Evolutionary conservation across 2,329 filamentous ascomycete species (phyloP).

Genomic region (Ascochyta lentis): DNA sequence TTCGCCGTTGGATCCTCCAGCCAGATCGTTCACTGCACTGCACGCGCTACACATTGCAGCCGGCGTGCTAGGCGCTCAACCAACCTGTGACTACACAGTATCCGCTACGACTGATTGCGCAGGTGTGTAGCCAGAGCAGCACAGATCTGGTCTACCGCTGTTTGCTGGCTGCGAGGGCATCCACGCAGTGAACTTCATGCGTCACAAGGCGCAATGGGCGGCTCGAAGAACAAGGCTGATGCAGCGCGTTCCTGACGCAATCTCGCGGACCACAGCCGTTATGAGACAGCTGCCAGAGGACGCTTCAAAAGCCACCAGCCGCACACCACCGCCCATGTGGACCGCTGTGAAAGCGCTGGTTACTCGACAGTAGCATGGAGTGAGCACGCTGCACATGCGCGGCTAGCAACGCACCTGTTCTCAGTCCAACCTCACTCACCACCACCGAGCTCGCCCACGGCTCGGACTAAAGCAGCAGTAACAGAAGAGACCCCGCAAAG

Average conservation of each 20-base stretch:
- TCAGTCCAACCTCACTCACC: conserved; percentile 31
- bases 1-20: conserved; percentile 45
- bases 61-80: conserved; percentile 38
- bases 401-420: conserved; percentile 20
- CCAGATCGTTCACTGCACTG: conserved; percentile 43
- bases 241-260: conserved; percentile 52
- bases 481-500: conserved; percentile 49
- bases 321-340: conserved; percentile 32
- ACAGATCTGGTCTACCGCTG: conserved; percentile 34
- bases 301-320: conserved; percentile 34
- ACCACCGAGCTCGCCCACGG: conserved; percentile 27
- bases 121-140: conserved; percentile 41
- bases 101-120: conserved; percentile 44
- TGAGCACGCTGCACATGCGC: conserved; percentile 31
- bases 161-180: conserved; percentile 29
- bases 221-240: conserved; percentile 50
- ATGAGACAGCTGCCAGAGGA: conserved; percentile 43
- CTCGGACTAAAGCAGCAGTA: conserved; percentile 37
- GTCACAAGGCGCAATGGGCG: conserved; percentile 43
- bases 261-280: conserved; percentile 47
- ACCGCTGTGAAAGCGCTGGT: conserved; percentile 24
- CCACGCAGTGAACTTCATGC: conserved; percentile 40
- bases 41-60: conserved; percentile 30
- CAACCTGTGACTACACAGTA: conserved; percentile 9
- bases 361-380: conserved; percentile 41